Conservation (phyloP, 805 yeast species). For the Dipodascus albidus region DNA sequence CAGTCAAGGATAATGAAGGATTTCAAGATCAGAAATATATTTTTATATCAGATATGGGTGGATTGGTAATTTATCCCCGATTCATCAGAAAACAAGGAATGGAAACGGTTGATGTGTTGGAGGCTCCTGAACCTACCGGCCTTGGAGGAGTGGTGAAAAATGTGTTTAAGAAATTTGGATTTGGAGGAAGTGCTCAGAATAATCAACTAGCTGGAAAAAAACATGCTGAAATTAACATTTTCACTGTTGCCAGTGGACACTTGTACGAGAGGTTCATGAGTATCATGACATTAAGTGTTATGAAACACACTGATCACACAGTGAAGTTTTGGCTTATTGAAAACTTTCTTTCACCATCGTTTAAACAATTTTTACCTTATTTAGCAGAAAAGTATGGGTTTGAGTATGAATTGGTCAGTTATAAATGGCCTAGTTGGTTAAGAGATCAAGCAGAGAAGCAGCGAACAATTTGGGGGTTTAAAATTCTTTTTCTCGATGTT, state of each 20-base stretch:
- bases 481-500: constrained; percentile 76
- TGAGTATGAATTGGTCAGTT: constrained; percentile 66
- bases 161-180: constrained; percentile 8
- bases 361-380: constrained; percentile 47
- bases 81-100: constrained; percentile 33
- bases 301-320: constrained; percentile 47
- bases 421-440: constrained; percentile 90
- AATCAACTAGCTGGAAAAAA: constrained; percentile 8
- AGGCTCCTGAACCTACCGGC: constrained; percentile 8
- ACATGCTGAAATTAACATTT: constrained; percentile 63
- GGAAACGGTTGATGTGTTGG: constrained; percentile 21
- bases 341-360: constrained; percentile 62
- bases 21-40: constrained; percentile 9
- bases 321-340: constrained; percentile 84
- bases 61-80: constrained; percentile 35
- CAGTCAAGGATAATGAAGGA: constrained; percentile 3
- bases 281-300: constrained; percentile 74
- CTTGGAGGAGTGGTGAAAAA: constrained; percentile 8
- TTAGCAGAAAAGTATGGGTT: constrained; percentile 50
- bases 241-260: constrained; percentile 76
- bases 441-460: constrained; percentile 67
- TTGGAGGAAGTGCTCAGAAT: constrained; percentile 4
- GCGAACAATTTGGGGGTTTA: constrained; percentile 80
- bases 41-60: constrained; percentile 33
- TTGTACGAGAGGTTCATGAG: constrained; percentile 61